Evolutionary conservation across 1,139 yeast species (phyloP), one percentile per base, ranked within the genome.

Genomic region (Kazachstania sp.): DNA sequence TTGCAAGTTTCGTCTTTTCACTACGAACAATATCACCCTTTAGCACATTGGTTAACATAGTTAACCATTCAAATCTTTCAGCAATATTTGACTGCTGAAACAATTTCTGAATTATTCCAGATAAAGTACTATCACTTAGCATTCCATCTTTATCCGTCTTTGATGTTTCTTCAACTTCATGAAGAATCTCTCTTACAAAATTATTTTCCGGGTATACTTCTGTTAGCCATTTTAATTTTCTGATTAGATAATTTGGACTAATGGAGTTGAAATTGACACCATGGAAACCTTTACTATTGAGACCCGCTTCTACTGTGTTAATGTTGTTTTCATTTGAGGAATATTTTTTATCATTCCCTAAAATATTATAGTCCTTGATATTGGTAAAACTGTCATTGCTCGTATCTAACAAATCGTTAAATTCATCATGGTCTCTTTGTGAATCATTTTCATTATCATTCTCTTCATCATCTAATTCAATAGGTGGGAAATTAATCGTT

Each of bases 41-140:
- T 37, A 92, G 73, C 2, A 92, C 98, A 4, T 92, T 78, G 3
- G 86, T 77, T 42, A 92, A 72, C 96, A 92, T 87, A 0, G 94
- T 79, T 64, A 92, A 97, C 98, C 98, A 92, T 67, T 90, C 97
- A 28, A 90, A 72, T 44, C 98, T 72, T 63, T 88, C 97, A 29
- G 81, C 65, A 19, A 86, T 80, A 20, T 77, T 75, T 1, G 86
- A 84, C 55, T 83, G 86, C 46, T 55, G 55, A 11, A 63, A 55
- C 18, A 63, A 43, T 39, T 54, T 16, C n/a, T 47, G 48, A 11
- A 48, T 28, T 11, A 41, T 32, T 15, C 31, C 37, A 11, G 37
- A 31, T 5, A 41, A 23, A 28, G 28, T 29, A 3, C 11, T 19
- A 9, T 40, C 37, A n/a, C 23, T 26, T 13, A 9, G 20, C 15